Percentiles rank a stretch among this genome's conserved stretches.
phyloP scores from a whole-genome alignment of 2,329 filamentous ascomycete genomes.

The Aspergillus sp. region DNA sequence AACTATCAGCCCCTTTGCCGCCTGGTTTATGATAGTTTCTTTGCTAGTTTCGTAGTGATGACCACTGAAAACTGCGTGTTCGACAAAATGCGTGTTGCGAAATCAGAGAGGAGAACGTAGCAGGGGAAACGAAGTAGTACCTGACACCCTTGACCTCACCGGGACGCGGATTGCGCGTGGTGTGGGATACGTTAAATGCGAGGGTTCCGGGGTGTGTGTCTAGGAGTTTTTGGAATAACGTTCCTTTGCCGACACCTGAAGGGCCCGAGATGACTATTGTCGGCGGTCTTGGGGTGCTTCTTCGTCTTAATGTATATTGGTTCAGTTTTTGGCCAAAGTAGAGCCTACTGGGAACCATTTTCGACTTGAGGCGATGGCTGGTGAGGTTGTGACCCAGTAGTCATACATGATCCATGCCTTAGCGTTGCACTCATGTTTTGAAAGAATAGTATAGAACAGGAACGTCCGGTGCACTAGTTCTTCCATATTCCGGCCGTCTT shows the following conservation, averaged over 20 bases:
- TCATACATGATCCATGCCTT: too few relatives aligned
- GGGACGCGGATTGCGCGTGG: conserved; percentile 64
- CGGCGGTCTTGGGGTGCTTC: conserved; percentile 5
- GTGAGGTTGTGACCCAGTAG: too few relatives aligned
- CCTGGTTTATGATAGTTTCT: conserved; percentile 15
- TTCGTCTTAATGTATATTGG: too few relatives aligned
- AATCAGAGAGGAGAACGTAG: conserved; percentile 58
- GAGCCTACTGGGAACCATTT: too few relatives aligned
- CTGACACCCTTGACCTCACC: conserved; percentile 65
- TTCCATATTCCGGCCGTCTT: conserved; percentile 1
- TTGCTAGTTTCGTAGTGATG: conserved; percentile 78
- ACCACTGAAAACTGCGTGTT: conserved; percentile 71
- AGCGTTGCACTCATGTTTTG: too few relatives aligned
- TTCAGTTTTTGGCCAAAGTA: too few relatives aligned
- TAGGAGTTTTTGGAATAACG: conserved; percentile 22
- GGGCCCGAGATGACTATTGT: conserved; percentile 24
- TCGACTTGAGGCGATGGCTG: too few relatives aligned
- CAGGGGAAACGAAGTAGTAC: conserved; percentile 65
- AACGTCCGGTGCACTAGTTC: too few relatives aligned
- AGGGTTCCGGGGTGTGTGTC: conserved; percentile 23
- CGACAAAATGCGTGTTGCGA: conserved; percentile 62
- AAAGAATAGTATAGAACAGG: too few relatives aligned
- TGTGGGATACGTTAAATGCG: conserved; percentile 40
- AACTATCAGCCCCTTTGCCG: conserved; percentile 48
- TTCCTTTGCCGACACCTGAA: conserved; percentile 26